A percentile compares a stretch with the other conserved stretches of the same genome.
Evolutionary conservation across 306 rosid species (phyloP).

Genomic region (Prunus dulcis): DNA sequence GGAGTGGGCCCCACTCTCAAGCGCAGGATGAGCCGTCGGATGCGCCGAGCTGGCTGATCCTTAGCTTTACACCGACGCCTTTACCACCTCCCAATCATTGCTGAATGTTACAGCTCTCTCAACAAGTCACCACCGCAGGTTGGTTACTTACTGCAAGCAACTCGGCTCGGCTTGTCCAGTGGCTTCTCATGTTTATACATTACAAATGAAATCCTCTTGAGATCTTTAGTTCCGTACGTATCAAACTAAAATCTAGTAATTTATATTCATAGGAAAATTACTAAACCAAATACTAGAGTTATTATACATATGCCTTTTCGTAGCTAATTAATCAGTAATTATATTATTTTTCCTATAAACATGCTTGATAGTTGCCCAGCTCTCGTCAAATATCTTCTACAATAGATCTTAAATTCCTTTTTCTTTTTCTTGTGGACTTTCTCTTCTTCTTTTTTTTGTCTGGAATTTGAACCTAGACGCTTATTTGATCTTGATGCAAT

Average conservation of each 20-base stretch:
- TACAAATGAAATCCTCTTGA: too few relatives aligned
- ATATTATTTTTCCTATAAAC: too few relatives aligned
- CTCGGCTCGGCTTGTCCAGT: constrained; percentile 2
- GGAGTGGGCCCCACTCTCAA: not conserved
- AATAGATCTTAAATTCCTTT: too few relatives aligned
- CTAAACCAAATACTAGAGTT: too few relatives aligned
- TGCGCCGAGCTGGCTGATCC: constrained; percentile 33
- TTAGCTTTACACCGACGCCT: constrained; percentile 33
- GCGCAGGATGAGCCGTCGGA: constrained; percentile 35
- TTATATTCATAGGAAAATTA: too few relatives aligned
- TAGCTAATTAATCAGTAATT: too few relatives aligned
- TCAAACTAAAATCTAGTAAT: too few relatives aligned
- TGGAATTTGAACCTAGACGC: not conserved
- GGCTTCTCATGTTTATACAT: too few relatives aligned
- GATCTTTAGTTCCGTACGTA: too few relatives aligned
- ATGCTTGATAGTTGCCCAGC: too few relatives aligned
- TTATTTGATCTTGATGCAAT: not conserved
- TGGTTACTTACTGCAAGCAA: constrained; percentile 19
- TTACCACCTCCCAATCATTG: constrained; percentile 30
- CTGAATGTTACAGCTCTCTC: not conserved
- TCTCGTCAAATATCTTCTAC: too few relatives aligned
- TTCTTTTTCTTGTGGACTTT: not conserved
- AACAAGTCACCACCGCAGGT: not conserved
- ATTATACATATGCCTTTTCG: too few relatives aligned
- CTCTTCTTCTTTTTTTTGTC: not conserved